Conservation (phyloP, 1,284 basidiomycete genomes). For the Puccinia novopanici region DNA sequence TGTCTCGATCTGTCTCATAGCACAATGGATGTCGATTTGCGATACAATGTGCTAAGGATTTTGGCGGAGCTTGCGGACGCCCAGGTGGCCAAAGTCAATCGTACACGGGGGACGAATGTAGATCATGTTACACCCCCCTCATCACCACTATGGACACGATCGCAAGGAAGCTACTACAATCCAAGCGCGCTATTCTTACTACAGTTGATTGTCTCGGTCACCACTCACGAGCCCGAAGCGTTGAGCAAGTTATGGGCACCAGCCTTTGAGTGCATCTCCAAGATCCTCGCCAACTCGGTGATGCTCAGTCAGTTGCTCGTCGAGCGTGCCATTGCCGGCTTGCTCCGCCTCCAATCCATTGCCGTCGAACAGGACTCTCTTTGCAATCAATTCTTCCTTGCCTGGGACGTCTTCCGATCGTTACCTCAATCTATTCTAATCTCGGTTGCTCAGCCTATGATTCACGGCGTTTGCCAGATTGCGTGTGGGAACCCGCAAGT, state of each 20-base stretch:
- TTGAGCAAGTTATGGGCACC: constrained; percentile 69
- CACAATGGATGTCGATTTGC: constrained; percentile 51
- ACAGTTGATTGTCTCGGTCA: constrained; percentile 88
- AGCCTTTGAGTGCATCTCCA: constrained; percentile 84
- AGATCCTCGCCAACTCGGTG: constrained; percentile 73
- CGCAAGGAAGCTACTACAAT: constrained; percentile 74
- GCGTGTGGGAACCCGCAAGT: constrained; percentile 73
- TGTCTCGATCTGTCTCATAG: neutral
- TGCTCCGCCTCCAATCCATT: constrained; percentile 76
- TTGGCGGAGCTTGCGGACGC: constrained; percentile 18
- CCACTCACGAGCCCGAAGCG: constrained; percentile 63
- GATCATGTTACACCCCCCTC: constrained; percentile 30
- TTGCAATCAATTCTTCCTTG: constrained; percentile 88
- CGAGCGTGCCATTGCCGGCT: constrained; percentile 90
- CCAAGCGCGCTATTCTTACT: constrained; percentile 89
- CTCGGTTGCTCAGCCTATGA: constrained; percentile 84
- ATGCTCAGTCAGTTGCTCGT: constrained; percentile 86
- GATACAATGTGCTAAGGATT: constrained; percentile 20
- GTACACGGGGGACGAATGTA: constrained; percentile 64
- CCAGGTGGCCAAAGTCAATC: constrained; percentile 64
- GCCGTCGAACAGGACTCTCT: constrained; percentile 75
- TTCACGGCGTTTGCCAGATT: constrained; percentile 77
- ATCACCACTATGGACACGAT: constrained; percentile 56
- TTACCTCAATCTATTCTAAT: constrained; percentile 76
- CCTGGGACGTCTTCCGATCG: constrained; percentile 82